These are phyloP conservation scores for Arabis alpina DNA, from an alignment of 345 rosid species.

Conservation along the genomic window DNA sequence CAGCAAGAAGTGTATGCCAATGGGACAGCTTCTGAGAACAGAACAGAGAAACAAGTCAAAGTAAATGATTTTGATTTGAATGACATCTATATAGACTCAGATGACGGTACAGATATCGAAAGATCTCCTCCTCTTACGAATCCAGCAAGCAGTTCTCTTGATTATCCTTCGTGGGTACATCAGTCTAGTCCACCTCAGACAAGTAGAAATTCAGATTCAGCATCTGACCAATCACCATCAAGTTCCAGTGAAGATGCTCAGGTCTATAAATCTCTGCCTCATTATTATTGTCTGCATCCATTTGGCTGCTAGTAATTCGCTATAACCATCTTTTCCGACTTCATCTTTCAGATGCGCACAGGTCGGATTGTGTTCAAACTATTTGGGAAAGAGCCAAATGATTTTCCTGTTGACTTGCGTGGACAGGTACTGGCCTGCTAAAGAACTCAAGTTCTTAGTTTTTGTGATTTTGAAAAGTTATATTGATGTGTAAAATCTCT, in stretches of 20 bases:
- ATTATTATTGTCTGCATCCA: slow-evolving; percentile 1
- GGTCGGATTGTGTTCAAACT: slow-evolving; percentile 89
- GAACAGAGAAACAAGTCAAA: slow-evolving; percentile 55
- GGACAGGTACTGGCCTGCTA: slow-evolving; percentile 65
- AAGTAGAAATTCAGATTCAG: slow-evolving; percentile 95
- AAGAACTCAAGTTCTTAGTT: slow-evolving; percentile 7
- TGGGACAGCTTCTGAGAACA: slow-evolving; percentile 53
- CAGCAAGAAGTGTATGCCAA: slow-evolving; percentile 48
- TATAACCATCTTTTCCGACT: slow-evolving; percentile 9
- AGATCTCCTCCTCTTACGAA: slow-evolving; percentile 70
- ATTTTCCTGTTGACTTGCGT: slow-evolving; percentile 82
- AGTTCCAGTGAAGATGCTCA: slow-evolving; percentile 92
- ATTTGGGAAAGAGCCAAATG: slow-evolving; percentile 95
- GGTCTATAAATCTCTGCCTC: slow-evolving; percentile 50
- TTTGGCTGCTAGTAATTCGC: slow-evolving; percentile 25
- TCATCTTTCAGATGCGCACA: slow-evolving; percentile 79
- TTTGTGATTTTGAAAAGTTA: slow-evolving; percentile 29
- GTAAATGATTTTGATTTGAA: slow-evolving; percentile 92
- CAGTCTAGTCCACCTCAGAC: slow-evolving; percentile 98
- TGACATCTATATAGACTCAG: slow-evolving; percentile 79
- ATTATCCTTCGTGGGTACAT: slow-evolving; percentile 85
- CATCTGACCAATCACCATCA: slow-evolving; percentile 95
- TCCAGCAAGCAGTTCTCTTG: slow-evolving; percentile 66
- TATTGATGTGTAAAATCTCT: slow-evolving; percentile 33
- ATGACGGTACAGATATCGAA: slow-evolving; percentile 78